Evolutionary conservation across 176 grass and related monocot species (phyloP).

Genomic region (Oryza australiensis): DNA sequence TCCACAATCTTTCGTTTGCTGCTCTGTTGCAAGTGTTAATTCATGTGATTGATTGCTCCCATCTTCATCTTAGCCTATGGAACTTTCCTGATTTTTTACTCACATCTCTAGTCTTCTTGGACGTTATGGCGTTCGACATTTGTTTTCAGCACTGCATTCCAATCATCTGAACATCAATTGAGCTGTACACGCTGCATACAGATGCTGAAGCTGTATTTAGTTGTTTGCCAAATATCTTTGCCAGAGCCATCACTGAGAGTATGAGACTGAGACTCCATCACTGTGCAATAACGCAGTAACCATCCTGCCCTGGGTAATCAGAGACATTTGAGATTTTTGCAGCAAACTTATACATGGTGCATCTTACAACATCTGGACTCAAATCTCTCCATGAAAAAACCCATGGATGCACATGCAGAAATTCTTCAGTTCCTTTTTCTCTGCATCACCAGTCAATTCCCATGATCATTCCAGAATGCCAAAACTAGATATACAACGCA

Average conservation of each 20-base stretch:
- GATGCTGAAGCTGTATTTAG: background rate
- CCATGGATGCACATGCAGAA: background rate
- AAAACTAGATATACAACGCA: conserved; percentile 38
- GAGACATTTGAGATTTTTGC: background rate
- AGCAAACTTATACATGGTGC: background rate
- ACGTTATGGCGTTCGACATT: background rate
- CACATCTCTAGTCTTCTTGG: background rate
- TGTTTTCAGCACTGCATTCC: background rate
- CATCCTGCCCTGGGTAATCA: background rate
- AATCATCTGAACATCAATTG: background rate
- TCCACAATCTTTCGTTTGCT: too few relatives aligned
- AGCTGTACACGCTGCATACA: background rate
- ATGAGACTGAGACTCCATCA: background rate
- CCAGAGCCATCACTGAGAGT: background rate
- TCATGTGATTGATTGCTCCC: background rate
- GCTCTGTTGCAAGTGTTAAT: background rate
- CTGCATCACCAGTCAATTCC: background rate
- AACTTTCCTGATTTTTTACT: background rate
- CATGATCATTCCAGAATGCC: conserved; percentile 26
- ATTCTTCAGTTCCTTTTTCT: background rate
- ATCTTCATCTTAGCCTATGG: too few relatives aligned
- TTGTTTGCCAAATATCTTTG: background rate
- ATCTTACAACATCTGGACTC: background rate
- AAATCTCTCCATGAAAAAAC: background rate
- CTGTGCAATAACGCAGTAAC: background rate